Evolutionary conservation across 2,329 filamentous ascomycete species (phyloP), one percentile per base, ranked within the genome.

Genomic region (Xenoacremonium recifei): DNA sequence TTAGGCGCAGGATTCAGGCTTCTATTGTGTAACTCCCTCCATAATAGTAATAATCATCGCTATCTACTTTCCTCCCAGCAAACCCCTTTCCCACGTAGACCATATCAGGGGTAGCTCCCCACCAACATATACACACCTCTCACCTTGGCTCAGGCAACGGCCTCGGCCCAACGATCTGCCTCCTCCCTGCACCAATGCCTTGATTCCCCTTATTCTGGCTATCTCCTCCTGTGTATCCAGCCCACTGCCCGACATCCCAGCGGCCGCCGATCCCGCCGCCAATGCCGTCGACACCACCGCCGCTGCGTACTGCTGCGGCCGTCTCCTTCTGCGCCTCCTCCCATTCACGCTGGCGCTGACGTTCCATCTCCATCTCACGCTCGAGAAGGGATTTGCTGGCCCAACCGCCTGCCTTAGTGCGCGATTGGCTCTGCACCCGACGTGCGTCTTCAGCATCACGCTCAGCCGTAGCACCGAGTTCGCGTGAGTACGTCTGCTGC

Each of bases 151-250:
- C 48, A 25, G 80, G 80, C 54, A 85, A 70, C 35, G 86, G 85
- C 59, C 86, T 72, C 1, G 87, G 87, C 10, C 87, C 87, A n/a
- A 88, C 82, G 63, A 92, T 90, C 69, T 87, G 86, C 60, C 87
- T 77, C 60, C 84, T 73, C 0, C 83, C 83, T 1, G 83, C 81
- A 30, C 87, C 85, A 45, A 85, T 85, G 3, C 84, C 84, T 48
- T 80, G 71, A 3, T 61, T 62, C 2, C 83, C 84, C 47, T 75
- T 76, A 58, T 89, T 90, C 71, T 89, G 82, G 48, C 75, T 78
- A 62, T 90, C 87, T 2, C 87, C 87, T 4, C 87, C 85, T 15
- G 84, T 86, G 57, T 78, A 91, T 1, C 87, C 86, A 48, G 72
- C 71, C 79, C 87, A 89, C 66, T 89, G 85, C 42, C 82, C 79